Percentiles rank a stretch among this genome's conserved stretches.
Conservation (phyloP, 805 yeast genomes). For the Komagataella mondaviorum region DNA sequence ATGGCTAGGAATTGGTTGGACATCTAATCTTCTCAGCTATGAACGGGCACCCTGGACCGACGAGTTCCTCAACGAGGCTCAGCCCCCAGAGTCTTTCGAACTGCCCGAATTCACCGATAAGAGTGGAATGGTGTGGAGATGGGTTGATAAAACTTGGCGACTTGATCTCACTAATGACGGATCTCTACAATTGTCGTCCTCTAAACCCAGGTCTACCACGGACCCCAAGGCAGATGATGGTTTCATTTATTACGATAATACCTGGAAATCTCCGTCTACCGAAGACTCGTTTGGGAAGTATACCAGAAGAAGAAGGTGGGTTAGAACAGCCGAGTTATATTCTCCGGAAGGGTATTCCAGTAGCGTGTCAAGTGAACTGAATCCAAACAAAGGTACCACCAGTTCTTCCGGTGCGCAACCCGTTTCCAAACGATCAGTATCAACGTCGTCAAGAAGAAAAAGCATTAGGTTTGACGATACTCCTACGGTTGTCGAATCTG, state of each 20-base stretch:
- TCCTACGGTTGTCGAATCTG: conserved; percentile 7
- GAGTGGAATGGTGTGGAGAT: conserved; percentile 75
- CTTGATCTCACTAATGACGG: conserved; percentile 84
- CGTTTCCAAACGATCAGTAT: conserved; percentile 7
- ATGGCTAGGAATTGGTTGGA: conserved; percentile 98
- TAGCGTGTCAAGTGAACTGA: background rate
- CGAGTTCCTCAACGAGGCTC: conserved; percentile 79
- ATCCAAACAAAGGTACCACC: background rate
- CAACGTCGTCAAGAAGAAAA: conserved; percentile 9
- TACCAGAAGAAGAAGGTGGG: conserved; percentile 92
- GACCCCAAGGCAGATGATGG: conserved; percentile 77
- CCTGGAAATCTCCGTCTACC: conserved; percentile 85
- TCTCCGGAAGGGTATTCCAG: conserved; percentile 12
- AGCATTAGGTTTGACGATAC: conserved; percentile 13
- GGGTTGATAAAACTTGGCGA: conserved; percentile 92
- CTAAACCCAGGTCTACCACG: conserved; percentile 46
- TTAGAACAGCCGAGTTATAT: conserved; percentile 82
- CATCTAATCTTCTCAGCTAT: conserved; percentile 77
- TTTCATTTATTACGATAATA: conserved; percentile 77
- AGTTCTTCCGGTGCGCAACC: conserved; percentile 4
- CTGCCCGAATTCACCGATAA: conserved; percentile 62
- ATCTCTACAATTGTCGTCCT: conserved; percentile 54
- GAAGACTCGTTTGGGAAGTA: conserved; percentile 84
- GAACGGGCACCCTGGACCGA: conserved; percentile 98
- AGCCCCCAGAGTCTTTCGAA: conserved; percentile 63